Base-by-base conservation (phyloP, 2,329 filamentous ascomycete species). In the Fonsecaea nubica region DNA sequence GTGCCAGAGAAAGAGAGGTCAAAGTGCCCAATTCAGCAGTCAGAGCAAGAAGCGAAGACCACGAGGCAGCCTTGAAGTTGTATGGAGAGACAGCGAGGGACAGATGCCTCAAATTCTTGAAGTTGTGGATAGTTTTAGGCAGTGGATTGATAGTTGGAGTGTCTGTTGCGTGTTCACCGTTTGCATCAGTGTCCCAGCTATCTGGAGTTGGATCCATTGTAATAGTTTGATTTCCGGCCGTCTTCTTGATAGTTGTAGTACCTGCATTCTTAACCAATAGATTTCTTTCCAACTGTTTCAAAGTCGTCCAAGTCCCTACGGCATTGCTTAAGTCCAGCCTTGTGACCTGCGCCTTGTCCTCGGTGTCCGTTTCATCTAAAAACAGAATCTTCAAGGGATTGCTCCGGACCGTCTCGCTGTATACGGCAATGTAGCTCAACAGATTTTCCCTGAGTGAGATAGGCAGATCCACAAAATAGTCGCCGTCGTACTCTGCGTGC, bases 1-100 rank as follows among this genome's bases (percentile, higher is more conserved):
- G 81, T 2, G 87, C 86, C 1, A 90, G 79, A 0, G 87, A 89
- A 1, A 90, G 78, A 69, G 89, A 87, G 0, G 86, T 88, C 30
- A 90, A 74, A 3, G 81, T 86, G n/a, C 84, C 80, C 0, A 87
- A 75, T 32, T 84, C 79, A 0, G 82, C 80, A 0, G 86, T 80
- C 0, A 89, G 74, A 1, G 78, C 76, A 2, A 89, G 77, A 2
- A 90, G 79, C 4, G 84, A 80, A 13, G 80, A 75, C 87, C 87
- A 90, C 10, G 80, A 85, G 30, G 77, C 77, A 2, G 61, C 67
- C 6, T 72, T 72, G n/a, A 69, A 70, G 12, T 80, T 70, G 6
- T 75, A 65, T 3, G 78, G 77, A 2, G 84, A 84, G 61, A 86
- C 80, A 1, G 86, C 85, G 1, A 89, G 80, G 2, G 85, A 89